Base-by-base conservation (phyloP, 208 protist species). In the Porcisia hertigi region DNA sequence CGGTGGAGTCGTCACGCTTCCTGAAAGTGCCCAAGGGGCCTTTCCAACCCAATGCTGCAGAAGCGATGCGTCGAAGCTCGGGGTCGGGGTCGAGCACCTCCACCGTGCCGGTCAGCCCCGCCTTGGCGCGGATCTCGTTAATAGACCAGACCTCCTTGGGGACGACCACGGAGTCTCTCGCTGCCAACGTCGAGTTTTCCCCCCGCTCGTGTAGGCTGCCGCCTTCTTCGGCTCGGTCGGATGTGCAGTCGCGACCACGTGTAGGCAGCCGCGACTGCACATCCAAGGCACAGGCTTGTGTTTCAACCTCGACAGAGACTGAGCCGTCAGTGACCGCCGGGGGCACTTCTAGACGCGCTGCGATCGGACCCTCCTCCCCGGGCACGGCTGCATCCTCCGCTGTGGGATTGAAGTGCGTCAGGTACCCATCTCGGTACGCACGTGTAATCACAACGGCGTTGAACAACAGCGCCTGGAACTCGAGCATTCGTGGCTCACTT, bases 391-490 rank as follows among this genome's bases (percentile, higher is more conserved):
- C 45, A 70, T 70, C 45, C 9, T 55, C 65, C 25, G 25, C 47
- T 55, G 25, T 4, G 23, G 69, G 52, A 20, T 45, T 36, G 69
- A 25, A 72, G 69, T 73, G 76, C 7, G 58, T 23, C 60, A 9
- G 23, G 69, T 75, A 78, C n/a, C 69, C 69, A 8, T 14, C 58
- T 16, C 53, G 67, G 23, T 52, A 47, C 57, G 43, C 47, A 47
- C 63, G 71, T 8, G 69, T 67, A 30, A 88, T 55, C 16, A 88
- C 71, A 23, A 90, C 23, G 20, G 86, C 83, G 30, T 71, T 75
- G 53, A 90, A 79, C 8, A 92, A 80, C 39, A 90, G 53, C 41
- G 69, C 78, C 67, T 89, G 83, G 58, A 86, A 87, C 80, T 92
- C 88, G 34, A 86, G 82, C 45, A 82, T 83, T 52, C 79, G 78